These are phyloP conservation scores for Heterobasidion parviporum DNA, from an alignment of 1,284 basidiomycete genomes.

Conservation along the genomic window DNA sequence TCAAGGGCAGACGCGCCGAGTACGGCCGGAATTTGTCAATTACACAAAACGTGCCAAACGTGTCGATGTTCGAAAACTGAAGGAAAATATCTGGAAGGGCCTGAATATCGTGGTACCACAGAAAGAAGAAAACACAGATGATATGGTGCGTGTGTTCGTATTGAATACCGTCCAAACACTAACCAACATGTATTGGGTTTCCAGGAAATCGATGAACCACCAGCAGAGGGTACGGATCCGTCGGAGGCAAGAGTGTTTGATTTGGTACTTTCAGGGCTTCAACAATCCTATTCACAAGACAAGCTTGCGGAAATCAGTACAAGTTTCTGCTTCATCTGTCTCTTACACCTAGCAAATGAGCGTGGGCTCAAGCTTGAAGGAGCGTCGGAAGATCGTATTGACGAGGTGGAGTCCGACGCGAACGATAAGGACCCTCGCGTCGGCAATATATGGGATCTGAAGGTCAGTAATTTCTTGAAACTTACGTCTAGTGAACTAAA, in stretches of 20 bases:
- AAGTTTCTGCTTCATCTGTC: constrained; percentile 98
- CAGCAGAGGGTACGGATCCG: constrained; percentile 42
- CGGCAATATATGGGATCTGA: constrained; percentile 71
- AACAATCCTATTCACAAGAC: constrained; percentile 79
- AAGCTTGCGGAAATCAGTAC: constrained; percentile 99
- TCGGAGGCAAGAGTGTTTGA: constrained; percentile 72
- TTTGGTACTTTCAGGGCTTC: constrained; percentile 77
- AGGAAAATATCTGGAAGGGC: constrained; percentile 97
- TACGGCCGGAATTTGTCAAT: constrained; percentile 86
- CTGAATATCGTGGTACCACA: constrained; percentile 58
- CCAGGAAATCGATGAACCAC: constrained; percentile 29
- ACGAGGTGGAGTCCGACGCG: constrained; percentile 1
- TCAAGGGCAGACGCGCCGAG: constrained; percentile 70
- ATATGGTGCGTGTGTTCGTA: constrained; percentile 41
- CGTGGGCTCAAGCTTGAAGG: constrained; percentile 80
- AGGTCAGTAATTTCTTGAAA: constrained; percentile 35
- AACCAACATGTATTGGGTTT: constrained; percentile 32
- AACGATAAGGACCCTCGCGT: constrained; percentile 33
- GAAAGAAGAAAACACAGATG: constrained; percentile 30
- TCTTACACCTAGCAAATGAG: constrained; percentile 93
- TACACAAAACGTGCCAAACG: constrained; percentile 95
- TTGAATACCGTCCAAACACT: not conserved
- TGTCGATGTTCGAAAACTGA: constrained; percentile 93
- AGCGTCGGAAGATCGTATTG: constrained; percentile 23
- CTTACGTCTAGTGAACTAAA: not conserved